These are phyloP conservation scores for Cutaneotrichosporon cutaneum DNA, from an alignment of 1,284 basidiomycete genomes.

Conservation along the genomic window DNA sequence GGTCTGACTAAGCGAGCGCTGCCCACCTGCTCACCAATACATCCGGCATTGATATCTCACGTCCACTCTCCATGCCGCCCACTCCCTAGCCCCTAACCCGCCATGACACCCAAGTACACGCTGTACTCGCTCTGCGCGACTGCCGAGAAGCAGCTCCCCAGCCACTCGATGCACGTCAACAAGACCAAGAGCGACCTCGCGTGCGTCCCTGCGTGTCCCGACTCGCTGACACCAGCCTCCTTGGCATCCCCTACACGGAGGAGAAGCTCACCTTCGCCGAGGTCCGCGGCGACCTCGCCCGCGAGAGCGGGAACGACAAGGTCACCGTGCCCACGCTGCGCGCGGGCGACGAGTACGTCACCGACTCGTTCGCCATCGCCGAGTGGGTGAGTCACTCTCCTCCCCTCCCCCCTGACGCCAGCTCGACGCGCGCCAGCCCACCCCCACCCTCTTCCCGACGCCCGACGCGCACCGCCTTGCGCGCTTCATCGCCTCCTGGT, in stretches of 20 bases:
- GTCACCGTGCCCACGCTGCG: conserved; percentile 40
- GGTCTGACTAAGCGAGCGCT: no score
- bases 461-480: conserved; percentile 20
- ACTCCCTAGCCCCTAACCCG: neutral
- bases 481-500: conserved; percentile 36
- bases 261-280: conserved; percentile 27
- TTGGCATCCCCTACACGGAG: conserved; percentile 27
- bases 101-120: neutral
- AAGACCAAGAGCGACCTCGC: conserved; percentile 2
- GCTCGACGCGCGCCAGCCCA: conserved; percentile 33
- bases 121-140: neutral
- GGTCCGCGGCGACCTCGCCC: conserved; percentile 32
- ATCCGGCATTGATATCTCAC: no score
- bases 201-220: neutral
- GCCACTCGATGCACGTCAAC: conserved; percentile 6
- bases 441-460: conserved; percentile 31
- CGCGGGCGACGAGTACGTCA: conserved; percentile 27
- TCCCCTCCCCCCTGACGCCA: conserved; percentile 8
- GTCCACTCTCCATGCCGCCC: neutral
- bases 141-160: neutral
- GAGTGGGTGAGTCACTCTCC: conserved; percentile 30
- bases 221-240: conserved; percentile 9
- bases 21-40: no score
- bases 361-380: conserved; percentile 41
- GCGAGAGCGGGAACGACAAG: conserved; percentile 31